Base-by-base conservation (phyloP, 768 basidiomycete genomes). In the Nidularia sp. region DNA sequence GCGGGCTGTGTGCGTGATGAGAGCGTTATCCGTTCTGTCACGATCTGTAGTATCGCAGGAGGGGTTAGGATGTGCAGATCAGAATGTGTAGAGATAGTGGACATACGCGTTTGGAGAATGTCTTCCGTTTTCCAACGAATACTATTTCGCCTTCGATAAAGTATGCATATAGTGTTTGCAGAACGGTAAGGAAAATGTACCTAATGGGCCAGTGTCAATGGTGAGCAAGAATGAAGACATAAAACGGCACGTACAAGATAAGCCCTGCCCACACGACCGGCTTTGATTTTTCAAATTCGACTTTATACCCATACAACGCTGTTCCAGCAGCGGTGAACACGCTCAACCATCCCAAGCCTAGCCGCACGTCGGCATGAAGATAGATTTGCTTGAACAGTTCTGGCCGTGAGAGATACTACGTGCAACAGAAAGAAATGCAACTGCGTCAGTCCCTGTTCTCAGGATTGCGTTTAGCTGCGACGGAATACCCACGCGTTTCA, bases 221-320 rank as follows among this genome's bases (percentile, higher is more conserved):
- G 52, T 34, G 49, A 43, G 32, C 12, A 3, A 41, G 35, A 4
- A 46, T 18, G 32, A 18, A 18, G 18, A 18, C 18, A 1, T 18
- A 18, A 18, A 18, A 1, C 18, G 42, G 8, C 2, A 80, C 90
- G 64, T 68, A 90, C 92, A 84, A 53, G 51, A 86, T 80, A 59
- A 97, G 79, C 2, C 93, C 93, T 6, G 78, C 76, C 77, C 85
- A 86, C 15, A 96, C 82, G 33, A 81, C 82, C 8, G 82, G 79
- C 70, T 97, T 96, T 55, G 88, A 84, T 66, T 86, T 80, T 67
- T 96, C 90, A 66, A 96, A 98, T n/a, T 90, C 88, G 44, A 86
- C 72, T 61, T 88, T 86, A 69, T 86, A 93, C 34, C 92, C 90
- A 61, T 96, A 96, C 42, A 91, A 74, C 34, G 86, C 88, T 31